Conservation (phyloP, 495 filamentous ascomycete genomes). For the Penicillium nucicola region DNA sequence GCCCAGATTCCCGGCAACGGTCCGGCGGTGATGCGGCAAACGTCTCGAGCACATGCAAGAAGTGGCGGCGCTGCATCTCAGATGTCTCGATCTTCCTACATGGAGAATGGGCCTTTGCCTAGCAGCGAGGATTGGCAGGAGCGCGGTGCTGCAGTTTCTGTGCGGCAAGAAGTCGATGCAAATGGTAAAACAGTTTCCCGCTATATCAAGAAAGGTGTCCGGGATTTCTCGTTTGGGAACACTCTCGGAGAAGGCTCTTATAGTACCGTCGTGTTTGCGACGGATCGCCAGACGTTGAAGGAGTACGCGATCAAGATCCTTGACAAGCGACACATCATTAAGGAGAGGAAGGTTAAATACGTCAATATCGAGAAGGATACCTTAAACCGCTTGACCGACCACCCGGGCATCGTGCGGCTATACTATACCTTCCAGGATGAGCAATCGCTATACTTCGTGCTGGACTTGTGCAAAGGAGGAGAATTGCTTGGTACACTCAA, state of each 20-base stretch:
- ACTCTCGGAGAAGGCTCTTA: constrained; percentile 96
- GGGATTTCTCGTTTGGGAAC: constrained; percentile 92
- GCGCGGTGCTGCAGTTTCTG: constrained; percentile 75
- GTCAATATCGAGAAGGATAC: constrained; percentile 99
- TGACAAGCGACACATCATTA: constrained; percentile 99
- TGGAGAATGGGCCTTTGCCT: constrained; percentile 60
- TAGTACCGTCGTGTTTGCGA: constrained; percentile 92
- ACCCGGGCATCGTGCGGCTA: constrained; percentile 93
- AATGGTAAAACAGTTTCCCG: constrained; percentile 79
- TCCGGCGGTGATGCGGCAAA: constrained; percentile 49
- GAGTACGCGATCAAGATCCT: constrained; percentile 99
- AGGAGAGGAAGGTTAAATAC: constrained; percentile 99
- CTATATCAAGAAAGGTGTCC: constrained; percentile 92
- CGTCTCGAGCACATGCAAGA: constrained; percentile 42
- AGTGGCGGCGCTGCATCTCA: constrained; percentile 49
- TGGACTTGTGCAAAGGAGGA: constrained; percentile 90
- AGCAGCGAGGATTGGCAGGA: constrained; percentile 97
- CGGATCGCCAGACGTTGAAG: constrained; percentile 89
- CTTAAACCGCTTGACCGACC: constrained; percentile 90
- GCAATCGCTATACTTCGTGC: constrained; percentile 90
- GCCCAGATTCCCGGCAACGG: constrained; percentile 55
- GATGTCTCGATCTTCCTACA: constrained; percentile 54
- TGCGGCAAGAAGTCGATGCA: constrained; percentile 75
- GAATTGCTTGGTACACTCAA: constrained; percentile 92
- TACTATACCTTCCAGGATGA: constrained; percentile 99